Evolutionary conservation across 139 green algal genomes (phyloP).

Genomic region (Chlorella sp.): DNA sequence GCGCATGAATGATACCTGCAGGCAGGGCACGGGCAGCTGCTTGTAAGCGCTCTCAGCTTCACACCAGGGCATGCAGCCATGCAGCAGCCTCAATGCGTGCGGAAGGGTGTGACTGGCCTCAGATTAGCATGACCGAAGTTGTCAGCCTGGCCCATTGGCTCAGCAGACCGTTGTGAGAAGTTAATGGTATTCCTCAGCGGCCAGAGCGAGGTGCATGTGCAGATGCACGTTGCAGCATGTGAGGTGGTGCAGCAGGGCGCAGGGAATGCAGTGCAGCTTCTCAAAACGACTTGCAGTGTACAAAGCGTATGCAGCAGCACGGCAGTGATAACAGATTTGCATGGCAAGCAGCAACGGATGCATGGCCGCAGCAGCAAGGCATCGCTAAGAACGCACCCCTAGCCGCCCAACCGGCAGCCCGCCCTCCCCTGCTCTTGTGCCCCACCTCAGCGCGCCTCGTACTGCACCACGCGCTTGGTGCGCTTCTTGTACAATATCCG

Average conservation of each 20-base stretch:
- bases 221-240: background rate
- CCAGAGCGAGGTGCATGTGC: background rate
- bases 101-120: background rate
- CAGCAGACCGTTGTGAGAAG: conserved; percentile 54
- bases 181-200: background rate
- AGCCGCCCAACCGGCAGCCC: too few species aligned
- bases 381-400: too few species aligned
- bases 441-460: conserved; percentile 80
- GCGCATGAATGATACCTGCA: too few species aligned
- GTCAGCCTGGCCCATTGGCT: conserved; percentile 13
- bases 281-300: background rate
- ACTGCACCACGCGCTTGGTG: conserved; percentile 94
- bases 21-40: too few species aligned
- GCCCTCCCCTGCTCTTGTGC: background rate
- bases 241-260: background rate
- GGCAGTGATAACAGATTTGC: background rate
- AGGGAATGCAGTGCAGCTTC: background rate
- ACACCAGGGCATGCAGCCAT: background rate
- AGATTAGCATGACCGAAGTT: conserved; percentile 54
- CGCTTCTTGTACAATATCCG: conserved; percentile 99
- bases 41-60: too few species aligned
- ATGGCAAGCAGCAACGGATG: background rate
- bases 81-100: background rate
- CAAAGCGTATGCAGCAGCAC: background rate
- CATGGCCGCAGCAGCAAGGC: background rate